Conservation (phyloP, 2,329 filamentous ascomycete species). For the Zalaria sp. region DNA sequence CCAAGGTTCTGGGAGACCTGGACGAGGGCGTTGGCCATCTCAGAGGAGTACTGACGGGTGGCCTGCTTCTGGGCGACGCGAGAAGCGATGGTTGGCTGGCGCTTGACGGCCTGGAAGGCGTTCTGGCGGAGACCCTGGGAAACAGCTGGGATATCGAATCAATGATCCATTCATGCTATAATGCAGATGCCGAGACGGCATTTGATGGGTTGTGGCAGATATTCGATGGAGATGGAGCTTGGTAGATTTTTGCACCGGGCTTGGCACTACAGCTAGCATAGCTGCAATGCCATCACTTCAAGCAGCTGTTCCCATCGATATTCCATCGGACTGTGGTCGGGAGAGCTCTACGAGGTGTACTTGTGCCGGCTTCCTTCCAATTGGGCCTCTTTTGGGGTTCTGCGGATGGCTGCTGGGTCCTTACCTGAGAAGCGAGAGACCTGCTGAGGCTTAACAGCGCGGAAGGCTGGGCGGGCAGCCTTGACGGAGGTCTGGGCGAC, state of each 20-base stretch:
- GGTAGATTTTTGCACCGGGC: background rate
- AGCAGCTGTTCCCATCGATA: background rate
- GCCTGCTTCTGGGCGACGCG: conserved; percentile 39
- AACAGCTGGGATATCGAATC: conserved; percentile 7
- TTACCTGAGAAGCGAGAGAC: conserved; percentile 62
- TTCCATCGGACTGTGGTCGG: background rate
- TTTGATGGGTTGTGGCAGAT: conserved; percentile 2
- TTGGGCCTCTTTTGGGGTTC: background rate
- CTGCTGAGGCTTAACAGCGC: conserved; percentile 30
- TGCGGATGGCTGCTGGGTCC: conserved; percentile 17
- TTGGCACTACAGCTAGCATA: background rate
- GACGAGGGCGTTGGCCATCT: conserved; percentile 78
- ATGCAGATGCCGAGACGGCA: background rate
- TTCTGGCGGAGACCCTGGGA: conserved; percentile 21
- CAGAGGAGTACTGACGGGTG: conserved; percentile 68
- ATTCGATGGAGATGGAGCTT: conserved; percentile 28
- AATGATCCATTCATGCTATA: conserved; percentile 4
- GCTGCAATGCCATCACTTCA: background rate
- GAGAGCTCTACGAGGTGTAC: background rate
- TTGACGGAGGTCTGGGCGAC: conserved; percentile 55
- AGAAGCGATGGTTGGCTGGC: conserved; percentile 53
- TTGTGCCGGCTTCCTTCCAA: too few species aligned
- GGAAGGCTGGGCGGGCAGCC: conserved; percentile 63
- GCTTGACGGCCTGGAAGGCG: conserved; percentile 63
- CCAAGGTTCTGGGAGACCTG: conserved; percentile 84